Base-by-base conservation (phyloP, 805 yeast species). In the Isabelozyma heimii region DNA sequence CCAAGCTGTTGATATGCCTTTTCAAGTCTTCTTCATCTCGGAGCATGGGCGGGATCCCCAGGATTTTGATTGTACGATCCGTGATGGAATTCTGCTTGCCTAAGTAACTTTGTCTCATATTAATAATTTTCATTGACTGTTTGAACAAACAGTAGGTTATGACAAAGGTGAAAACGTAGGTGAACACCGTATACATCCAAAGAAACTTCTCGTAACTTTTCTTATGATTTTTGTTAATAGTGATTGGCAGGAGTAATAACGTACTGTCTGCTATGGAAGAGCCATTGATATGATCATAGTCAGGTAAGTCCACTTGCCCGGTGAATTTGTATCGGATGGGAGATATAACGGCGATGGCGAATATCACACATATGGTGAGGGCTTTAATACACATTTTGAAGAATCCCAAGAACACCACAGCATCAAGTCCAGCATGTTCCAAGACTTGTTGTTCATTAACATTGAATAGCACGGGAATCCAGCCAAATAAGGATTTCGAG, bases 351-450 rank as follows among this genome's bases (percentile, higher is more conserved):
- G 82, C 70, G 8, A 87, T 70, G 1, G 96, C 91, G 58, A 89
- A 81, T 2, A 88, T 49, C 43, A 89, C 78, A 60, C 91, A 85
- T 1, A 80, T 68, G 2, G 81, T 67, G 20, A 92, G 66, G 8
- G 89, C 71, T 62, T 82, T 82, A 44, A 91, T 88, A 52, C 94
- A 81, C 88, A 91, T 89, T 52, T 88, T 85, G 78, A 94, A 94
- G 63, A 92, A 91, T 3, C 91, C 91, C 30, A 92, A 69, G 60
- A 89, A 92, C 43, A 94, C 98, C 68, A 81, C 91, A 0, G 97
- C 97, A 69, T 92, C 99, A 41, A 92, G 69, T 0, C 99, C 99
- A 2, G 97, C 97, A 59, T 85, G 86, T 52, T 90, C 92, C 45
- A 92, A 75, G 2, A 94, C 80, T 49, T 90, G 91, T 13, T 80